Base-by-base conservation (phyloP, 306 rosid species). In the Inga leiocalycina region DNA sequence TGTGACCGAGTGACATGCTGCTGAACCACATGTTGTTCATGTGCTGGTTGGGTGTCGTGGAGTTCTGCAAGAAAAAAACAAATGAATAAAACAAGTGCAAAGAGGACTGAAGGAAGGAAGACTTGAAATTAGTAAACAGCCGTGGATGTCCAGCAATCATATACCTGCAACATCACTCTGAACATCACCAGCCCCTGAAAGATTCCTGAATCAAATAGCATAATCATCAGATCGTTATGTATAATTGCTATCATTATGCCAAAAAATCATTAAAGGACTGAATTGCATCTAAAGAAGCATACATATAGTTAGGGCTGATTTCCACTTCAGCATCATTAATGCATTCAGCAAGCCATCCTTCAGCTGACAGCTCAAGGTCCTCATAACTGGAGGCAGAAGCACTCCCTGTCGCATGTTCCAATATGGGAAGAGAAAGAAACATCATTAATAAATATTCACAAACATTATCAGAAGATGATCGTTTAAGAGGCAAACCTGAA, bases 291-390 rank as follows among this genome's bases (percentile, higher is more conserved):
- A 71, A 56, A 91, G 82, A 89, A 81, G 87, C 97, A 71, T 97
- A 97, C 99, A 92, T 46, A 48, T 93, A 89, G 52, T 94, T 94
- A 49, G 95, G 87, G 86, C 91, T 89, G 85, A 92, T 82, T 75
- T 88, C 87, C 95, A 97, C 90, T 68, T 84, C 88, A 71, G 94
- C 64, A 75, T 94, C 95, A 77, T 89, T 97, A 15, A 97, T 86
- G 93, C 92, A 97, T 37, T 92, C 97, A 5, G 93, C 83, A 80
- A 97, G 88, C 99, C 99, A 97, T 49, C 70, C 94, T 76, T 91
- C 97, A 81, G 90, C 79, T 71, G 99, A 85, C 37, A 73, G 87
- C 79, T 90, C 93, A 76, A 92, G 86, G 69, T 86, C 83, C 79
- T 90, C 98, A 80, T 84, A 90, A 82, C 89, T 73, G 57, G 88